Evolutionary conservation across 2,329 filamentous ascomycete genomes (phyloP).

Genomic region (Xylariaceae sp.): DNA sequence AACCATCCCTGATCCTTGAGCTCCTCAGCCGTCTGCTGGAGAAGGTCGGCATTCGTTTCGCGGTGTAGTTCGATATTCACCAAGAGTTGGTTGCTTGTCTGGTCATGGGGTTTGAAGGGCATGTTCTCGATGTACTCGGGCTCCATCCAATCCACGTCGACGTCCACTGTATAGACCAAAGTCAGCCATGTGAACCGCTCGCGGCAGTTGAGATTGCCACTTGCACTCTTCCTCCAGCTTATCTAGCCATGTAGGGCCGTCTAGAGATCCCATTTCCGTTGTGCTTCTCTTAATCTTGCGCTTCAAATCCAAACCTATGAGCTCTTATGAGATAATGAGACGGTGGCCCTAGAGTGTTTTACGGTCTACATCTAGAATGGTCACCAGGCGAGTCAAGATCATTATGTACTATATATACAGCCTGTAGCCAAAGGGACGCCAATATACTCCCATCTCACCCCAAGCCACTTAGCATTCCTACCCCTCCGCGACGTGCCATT

Average conservation of each 20-base stretch:
- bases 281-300: too few relatives aligned
- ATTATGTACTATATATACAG: too few relatives aligned
- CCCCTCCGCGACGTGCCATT: slow-evolving; percentile 9
- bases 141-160: slow-evolving; percentile 52
- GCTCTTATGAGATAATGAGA: background rate
- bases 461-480: background rate
- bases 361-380: background rate
- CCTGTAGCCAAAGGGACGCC: background rate
- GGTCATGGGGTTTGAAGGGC: slow-evolving; percentile 43
- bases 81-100: slow-evolving; percentile 49
- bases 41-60: slow-evolving; percentile 41
- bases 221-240: slow-evolving; percentile 12
- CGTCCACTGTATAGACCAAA: slow-evolving; percentile 37
- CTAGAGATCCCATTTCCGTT: slow-evolving; percentile 3
- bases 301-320: too few relatives aligned
- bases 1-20: slow-evolving; percentile 45
- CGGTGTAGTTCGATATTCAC: slow-evolving; percentile 45
- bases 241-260: slow-evolving; percentile 12
- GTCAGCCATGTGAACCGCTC: background rate
- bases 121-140: slow-evolving; percentile 44
- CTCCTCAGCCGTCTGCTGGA: slow-evolving; percentile 40
- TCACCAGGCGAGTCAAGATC: background rate
- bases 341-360: too few relatives aligned
- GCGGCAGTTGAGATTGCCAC: background rate
- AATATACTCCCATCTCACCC: background rate